These are phyloP conservation scores for Colletotrichum spaethianum DNA, from an alignment of 2,329 filamentous ascomycete species.

Conservation along the genomic window DNA sequence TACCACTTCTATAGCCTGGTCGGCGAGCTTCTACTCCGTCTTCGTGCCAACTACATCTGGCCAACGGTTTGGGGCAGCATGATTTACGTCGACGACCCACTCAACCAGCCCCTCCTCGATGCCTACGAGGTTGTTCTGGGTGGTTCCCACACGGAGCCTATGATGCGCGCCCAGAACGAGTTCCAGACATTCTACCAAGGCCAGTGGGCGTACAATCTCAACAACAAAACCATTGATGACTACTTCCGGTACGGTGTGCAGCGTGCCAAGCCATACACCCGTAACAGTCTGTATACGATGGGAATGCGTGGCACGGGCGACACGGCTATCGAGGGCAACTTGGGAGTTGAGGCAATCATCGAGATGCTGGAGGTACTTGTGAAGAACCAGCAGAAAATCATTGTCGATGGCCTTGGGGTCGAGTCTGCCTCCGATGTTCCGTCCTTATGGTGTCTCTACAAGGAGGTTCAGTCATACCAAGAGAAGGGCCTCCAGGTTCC, in stretches of 20 bases:
- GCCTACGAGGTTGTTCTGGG: conserved; percentile 83
- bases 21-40: conserved; percentile 79
- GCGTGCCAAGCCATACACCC: conserved; percentile 76
- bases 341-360: conserved; percentile 70
- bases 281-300: conserved; percentile 76
- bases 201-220: conserved; percentile 78
- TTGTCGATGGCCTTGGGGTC: conserved; percentile 68
- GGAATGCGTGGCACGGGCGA: conserved; percentile 81
- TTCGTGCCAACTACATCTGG: conserved; percentile 83
- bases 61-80: conserved; percentile 80
- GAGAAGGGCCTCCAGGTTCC: conserved; percentile 72
- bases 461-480: conserved; percentile 80
- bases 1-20: conserved; percentile 78
- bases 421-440: conserved; percentile 67
- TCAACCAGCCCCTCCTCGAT: conserved; percentile 78
- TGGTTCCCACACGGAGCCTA: conserved; percentile 81
- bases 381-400: conserved; percentile 70
- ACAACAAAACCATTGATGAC: conserved; percentile 76
- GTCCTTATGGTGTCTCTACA: conserved; percentile 82
- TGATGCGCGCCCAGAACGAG: conserved; percentile 74
- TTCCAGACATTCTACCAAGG: conserved; percentile 69
- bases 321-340: conserved; percentile 66
- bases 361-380: conserved; percentile 73
- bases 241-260: conserved; percentile 79
- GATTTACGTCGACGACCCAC: conserved; percentile 79